These are phyloP conservation scores for Phytophthora hybrid DNA, from an alignment of 352 stramenopile genomes.

Conservation along the genomic window DNA sequence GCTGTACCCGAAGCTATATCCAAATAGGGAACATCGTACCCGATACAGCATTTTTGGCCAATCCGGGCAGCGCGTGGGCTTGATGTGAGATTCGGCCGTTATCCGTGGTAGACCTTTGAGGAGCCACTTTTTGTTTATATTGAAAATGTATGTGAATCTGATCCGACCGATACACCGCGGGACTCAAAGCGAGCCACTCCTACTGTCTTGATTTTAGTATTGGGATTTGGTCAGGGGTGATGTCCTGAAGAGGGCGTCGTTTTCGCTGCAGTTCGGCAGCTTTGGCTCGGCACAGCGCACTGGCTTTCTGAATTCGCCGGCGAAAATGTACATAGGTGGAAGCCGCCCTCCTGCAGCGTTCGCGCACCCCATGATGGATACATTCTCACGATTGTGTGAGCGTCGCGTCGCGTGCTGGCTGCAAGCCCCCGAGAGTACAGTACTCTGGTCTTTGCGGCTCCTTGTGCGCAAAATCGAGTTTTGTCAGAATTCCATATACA, in stretches of 20 bases:
- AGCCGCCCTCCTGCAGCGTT: background rate
- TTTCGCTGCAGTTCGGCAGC: background rate
- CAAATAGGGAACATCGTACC: too few species aligned
- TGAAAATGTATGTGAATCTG: too few species aligned
- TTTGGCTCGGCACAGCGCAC: background rate
- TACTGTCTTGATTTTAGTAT: too few species aligned
- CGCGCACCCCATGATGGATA: background rate
- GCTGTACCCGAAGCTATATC: too few species aligned
- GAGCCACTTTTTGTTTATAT: too few species aligned
- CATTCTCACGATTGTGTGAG: background rate
- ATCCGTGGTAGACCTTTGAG: too few species aligned
- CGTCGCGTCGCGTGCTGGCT: background rate
- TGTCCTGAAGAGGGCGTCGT: background rate
- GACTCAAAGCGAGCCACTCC: too few species aligned
- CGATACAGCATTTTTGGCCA: too few species aligned
- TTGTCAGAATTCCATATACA: background rate
- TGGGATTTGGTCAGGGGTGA: background rate
- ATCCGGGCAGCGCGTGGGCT: too few species aligned
- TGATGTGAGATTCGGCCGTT: too few species aligned
- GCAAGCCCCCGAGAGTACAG: background rate
- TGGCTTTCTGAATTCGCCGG: background rate
- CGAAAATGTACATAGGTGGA: background rate
- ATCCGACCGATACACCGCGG: too few species aligned
- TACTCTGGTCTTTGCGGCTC: background rate
- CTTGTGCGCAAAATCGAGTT: background rate